phyloP scores from a whole-genome alignment of 2,329 filamentous ascomycete species.

The Penicillium sp. region DNA sequence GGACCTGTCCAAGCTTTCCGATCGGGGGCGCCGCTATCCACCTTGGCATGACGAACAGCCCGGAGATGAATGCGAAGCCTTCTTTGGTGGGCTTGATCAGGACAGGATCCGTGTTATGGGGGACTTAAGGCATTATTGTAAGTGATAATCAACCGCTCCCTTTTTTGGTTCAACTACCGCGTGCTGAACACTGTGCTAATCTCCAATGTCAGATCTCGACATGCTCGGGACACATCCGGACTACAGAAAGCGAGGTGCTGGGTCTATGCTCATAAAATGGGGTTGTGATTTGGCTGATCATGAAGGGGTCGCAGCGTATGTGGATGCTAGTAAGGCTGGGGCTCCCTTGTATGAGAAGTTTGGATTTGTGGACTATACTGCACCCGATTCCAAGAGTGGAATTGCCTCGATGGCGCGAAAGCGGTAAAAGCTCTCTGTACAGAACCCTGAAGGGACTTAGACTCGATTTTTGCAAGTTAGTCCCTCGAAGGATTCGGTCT shows the following conservation, averaged over 20 bases:
- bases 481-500: too few relatives aligned
- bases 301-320: conserved; percentile 40
- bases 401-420: conserved; percentile 19
- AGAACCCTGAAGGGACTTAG: neutral
- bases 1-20: conserved; percentile 30
- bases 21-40: conserved; percentile 34
- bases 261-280: conserved; percentile 44
- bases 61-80: conserved; percentile 17
- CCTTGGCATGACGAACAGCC: conserved; percentile 33
- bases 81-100: conserved; percentile 28
- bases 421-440: neutral
- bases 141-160: neutral
- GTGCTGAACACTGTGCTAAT: neutral
- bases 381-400: conserved; percentile 1
- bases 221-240: conserved; percentile 48
- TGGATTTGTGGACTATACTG: conserved; percentile 43
- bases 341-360: conserved; percentile 45
- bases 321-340: conserved; percentile 45
- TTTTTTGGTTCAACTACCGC: neutral
- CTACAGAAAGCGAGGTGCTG: conserved; percentile 48
- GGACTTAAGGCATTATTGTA: conserved; percentile 34
- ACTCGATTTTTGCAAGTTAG: neutral
- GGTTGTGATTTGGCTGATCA: conserved; percentile 44
- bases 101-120: conserved; percentile 31
- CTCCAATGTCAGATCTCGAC: conserved; percentile 38